Evolutionary conservation across 371 early-diverging fungal genomes (phyloP), one percentile per base, ranked within the genome.

Genomic region (Zychaea mexicana): DNA sequence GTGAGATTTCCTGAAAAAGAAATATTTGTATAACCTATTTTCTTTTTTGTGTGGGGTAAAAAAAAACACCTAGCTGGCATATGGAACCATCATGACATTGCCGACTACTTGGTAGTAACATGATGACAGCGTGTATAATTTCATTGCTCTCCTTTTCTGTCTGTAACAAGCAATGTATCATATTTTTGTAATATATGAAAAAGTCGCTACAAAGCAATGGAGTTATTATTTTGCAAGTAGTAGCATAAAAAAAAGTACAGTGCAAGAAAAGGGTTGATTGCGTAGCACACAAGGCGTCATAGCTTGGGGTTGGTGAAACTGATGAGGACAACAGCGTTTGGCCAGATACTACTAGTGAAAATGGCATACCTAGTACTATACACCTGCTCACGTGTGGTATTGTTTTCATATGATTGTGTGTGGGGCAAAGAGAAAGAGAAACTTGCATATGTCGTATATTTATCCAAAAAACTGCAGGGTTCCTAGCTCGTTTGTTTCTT

Each of bases 331-430:
- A 8, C 15, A 36, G n/a, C n/a, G n/a, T n/a, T n/a, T n/a, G n/a
- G n/a, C 15, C 8, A 36, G 15, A 15, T 36, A 36, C 36, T 10
- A 36, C 10, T 36, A 36, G 36, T 0, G 8, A 36, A 15, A 10
- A 15, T 0, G n/a, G 5, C n/a, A 53, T 53, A 19, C n/a, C n/a
- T n/a, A n/a, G n/a, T n/a, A n/a, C n/a, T n/a, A n/a, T n/a, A n/a
- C n/a, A n/a, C n/a, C n/a, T n/a, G 22, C 56, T 56, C 56, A 56
- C 56, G 56, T 56, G 56, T 31, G 36, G 24, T 8, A 33, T 31
- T 56, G 32, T 56, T 56, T 56, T 56, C 56, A 56, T 56, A 56
- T 56, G 56, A 56, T 33, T 33, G 56, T 49, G 42, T 53, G 56
- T 36, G 56, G 56, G 56, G 56, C 36, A 56, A 56, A 8, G 15